phyloP scores from a whole-genome alignment of 495 filamentous ascomycete genomes.

The Amorphotheca resinae region DNA sequence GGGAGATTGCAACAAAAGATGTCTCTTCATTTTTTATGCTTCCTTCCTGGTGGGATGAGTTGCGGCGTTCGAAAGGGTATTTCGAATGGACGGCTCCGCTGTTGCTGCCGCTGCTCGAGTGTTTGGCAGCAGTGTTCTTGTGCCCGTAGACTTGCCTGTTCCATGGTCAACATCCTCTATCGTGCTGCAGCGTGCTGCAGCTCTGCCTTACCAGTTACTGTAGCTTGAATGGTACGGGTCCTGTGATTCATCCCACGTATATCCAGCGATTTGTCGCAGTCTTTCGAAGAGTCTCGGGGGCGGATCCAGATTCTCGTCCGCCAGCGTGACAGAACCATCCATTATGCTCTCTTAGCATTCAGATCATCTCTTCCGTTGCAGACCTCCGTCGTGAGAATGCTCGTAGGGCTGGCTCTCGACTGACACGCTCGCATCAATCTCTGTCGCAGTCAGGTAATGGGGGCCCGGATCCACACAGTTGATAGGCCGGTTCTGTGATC shows the following conservation, averaged over 20 bases:
- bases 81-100: background rate
- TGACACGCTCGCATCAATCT: too few species aligned
- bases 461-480: too few species aligned
- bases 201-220: conserved; percentile 45
- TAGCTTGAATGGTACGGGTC: conserved; percentile 73
- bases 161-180: background rate
- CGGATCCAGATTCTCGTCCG: conserved; percentile 50
- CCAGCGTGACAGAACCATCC: conserved; percentile 37
- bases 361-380: conserved; percentile 9
- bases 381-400: background rate
- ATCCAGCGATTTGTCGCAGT: conserved; percentile 57
- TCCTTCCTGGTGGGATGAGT: too few species aligned
- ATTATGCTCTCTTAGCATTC: conserved; percentile 19
- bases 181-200: background rate
- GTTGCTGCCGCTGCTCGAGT: background rate
- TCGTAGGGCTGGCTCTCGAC: background rate
- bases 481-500: too few species aligned
- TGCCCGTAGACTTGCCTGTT: conserved; percentile 39
- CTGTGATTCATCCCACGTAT: conserved; percentile 59
- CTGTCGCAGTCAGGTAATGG: too few species aligned
- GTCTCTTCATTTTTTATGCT: conserved; percentile 1
- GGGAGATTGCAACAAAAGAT: conserved; percentile 50
- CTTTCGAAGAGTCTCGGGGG: conserved; percentile 61
- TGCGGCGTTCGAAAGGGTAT: background rate
- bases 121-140: conserved; percentile 7